A percentile compares a stretch with the other conserved stretches of the same genome.
These are phyloP conservation scores for Pulveroboletus sp. DNA, from an alignment of 768 basidiomycete species.

Conservation along the genomic window DNA sequence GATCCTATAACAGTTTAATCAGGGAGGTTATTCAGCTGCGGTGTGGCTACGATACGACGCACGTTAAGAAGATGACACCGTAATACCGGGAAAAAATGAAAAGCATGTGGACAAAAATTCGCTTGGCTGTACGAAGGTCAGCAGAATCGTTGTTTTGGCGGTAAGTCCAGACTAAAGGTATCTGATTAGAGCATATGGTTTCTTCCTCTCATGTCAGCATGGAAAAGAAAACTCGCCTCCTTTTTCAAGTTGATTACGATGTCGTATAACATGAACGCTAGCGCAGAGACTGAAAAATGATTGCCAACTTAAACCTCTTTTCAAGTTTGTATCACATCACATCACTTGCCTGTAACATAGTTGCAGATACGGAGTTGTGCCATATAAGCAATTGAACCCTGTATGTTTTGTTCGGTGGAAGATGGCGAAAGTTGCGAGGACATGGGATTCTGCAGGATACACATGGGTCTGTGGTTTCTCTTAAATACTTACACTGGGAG, in stretches of 20 bases:
- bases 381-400: conserved; percentile 1
- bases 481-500: conserved; percentile 3
- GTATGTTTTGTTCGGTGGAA: conserved; percentile 2
- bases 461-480: background rate
- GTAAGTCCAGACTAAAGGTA: conserved; percentile 17
- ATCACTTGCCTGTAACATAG: conserved; percentile 10
- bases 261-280: conserved; percentile 19
- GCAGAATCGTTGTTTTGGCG: background rate
- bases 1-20: conserved; percentile 4
- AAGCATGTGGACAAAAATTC: conserved; percentile 10
- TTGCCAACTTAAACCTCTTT: background rate
- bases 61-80: conserved; percentile 22
- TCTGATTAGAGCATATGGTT: background rate
- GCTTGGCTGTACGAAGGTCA: background rate
- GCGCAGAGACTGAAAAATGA: conserved; percentile 11
- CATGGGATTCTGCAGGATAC: conserved; percentile 3
- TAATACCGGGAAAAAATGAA: conserved; percentile 26
- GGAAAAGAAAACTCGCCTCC: conserved; percentile 12
- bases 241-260: conserved; percentile 17
- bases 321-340: background rate
- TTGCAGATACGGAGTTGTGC: conserved; percentile 15
- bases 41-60: background rate
- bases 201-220: background rate
- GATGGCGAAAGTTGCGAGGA: conserved; percentile 1
- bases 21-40: background rate